These are phyloP conservation scores for Phaeodactylum tricornutum DNA, from an alignment of 108 stramenopile species.

Conservation along the genomic window DNA sequence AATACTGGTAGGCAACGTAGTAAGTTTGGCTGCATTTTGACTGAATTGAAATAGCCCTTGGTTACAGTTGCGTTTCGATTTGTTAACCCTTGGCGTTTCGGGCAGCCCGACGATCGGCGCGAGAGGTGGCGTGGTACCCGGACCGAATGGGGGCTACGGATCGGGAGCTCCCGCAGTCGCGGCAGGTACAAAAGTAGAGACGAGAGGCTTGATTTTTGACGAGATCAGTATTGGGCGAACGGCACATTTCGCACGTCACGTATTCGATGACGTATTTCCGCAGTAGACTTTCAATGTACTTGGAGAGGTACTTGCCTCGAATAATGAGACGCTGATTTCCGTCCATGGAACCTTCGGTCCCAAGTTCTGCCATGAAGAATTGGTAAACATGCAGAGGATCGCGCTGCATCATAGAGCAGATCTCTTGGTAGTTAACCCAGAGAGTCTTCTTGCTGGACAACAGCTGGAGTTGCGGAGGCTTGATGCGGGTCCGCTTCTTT, in stretches of 20 bases:
- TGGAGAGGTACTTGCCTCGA: slow-evolving; percentile 93
- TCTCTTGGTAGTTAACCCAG: slow-evolving; percentile 99
- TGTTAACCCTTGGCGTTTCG: slow-evolving; percentile 78
- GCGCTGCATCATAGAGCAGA: slow-evolving; percentile 97
- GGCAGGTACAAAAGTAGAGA: slow-evolving; percentile 93
- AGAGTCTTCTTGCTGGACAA: slow-evolving; percentile 93
- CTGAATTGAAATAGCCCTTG: too few species aligned
- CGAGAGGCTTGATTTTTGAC: slow-evolving; percentile 85
- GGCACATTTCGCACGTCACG: slow-evolving; percentile 99
- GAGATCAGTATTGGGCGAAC: slow-evolving; percentile 91
- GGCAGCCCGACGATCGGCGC: slow-evolving; percentile 95
- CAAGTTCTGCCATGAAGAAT: slow-evolving; percentile 99
- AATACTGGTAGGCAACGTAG: too few species aligned
- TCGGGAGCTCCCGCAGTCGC: slow-evolving; percentile 84
- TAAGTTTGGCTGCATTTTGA: too few species aligned
- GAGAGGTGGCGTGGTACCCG: slow-evolving; percentile 97
- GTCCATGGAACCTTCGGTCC: slow-evolving; percentile 98
- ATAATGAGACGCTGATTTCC: slow-evolving; percentile 97
- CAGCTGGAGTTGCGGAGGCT: slow-evolving; percentile 93
- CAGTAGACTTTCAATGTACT: slow-evolving; percentile 97
- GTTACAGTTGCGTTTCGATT: too few species aligned
- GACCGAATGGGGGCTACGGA: slow-evolving; percentile 92
- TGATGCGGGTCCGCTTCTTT: slow-evolving; percentile 96
- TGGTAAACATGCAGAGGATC: slow-evolving; percentile 95
- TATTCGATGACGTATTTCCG: slow-evolving; percentile 99